Conservation (phyloP, 78 protist genomes). For the Guillardia theta region DNA sequence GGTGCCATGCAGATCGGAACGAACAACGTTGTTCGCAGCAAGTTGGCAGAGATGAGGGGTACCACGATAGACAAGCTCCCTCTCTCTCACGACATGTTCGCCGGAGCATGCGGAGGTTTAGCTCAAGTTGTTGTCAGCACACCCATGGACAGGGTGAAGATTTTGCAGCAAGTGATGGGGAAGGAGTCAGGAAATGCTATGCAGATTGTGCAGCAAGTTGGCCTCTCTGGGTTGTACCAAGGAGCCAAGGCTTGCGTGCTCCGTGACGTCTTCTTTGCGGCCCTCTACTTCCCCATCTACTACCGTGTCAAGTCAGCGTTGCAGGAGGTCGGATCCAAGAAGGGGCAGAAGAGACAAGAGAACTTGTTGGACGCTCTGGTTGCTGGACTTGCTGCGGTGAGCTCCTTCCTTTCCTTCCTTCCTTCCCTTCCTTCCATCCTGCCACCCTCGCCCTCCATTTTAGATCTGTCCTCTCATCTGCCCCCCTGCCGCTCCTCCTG, state of each 20-base stretch:
- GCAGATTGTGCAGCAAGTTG: background rate
- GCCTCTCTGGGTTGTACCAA: background rate
- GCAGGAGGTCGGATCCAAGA: background rate
- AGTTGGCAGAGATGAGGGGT: background rate
- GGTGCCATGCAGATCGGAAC: background rate
- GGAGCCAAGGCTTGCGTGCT: background rate
- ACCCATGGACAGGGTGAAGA: background rate
- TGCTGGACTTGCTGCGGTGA: background rate
- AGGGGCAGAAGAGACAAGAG: background rate
- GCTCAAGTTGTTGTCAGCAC: background rate
- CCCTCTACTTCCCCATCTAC: background rate
- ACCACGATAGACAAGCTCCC: background rate
- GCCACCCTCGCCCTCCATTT: too few relatives aligned
- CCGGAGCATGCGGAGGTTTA: background rate
- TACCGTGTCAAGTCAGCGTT: background rate
- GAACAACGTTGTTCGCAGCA: background rate
- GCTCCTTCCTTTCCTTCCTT: too few relatives aligned
- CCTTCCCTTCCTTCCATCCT: too few relatives aligned
- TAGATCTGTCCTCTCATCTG: too few relatives aligned
- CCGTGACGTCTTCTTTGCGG: background rate
- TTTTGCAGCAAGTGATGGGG: background rate
- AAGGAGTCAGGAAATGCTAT: background rate
- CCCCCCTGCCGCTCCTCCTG: background rate
- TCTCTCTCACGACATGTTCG: background rate
- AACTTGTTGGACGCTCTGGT: background rate